phyloP scores from a whole-genome alignment of 2,329 filamentous ascomycete species.

The Colletotrichum scovillei region DNA sequence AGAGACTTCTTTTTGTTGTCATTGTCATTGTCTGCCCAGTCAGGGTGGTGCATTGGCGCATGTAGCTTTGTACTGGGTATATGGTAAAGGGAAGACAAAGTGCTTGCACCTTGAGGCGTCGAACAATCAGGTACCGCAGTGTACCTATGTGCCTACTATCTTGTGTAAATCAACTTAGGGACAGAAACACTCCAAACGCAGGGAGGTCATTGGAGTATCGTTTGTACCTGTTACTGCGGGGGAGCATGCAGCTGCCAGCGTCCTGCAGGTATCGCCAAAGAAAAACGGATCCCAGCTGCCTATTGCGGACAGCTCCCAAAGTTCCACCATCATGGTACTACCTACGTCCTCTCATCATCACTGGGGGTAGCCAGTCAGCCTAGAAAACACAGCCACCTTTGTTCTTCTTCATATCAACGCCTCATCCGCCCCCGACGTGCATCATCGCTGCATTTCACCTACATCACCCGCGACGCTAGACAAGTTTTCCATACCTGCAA shows the following conservation, averaged over 20 bases:
- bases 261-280: background rate
- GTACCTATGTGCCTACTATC: too few species aligned
- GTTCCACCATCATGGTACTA: background rate
- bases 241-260: background rate
- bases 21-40: background rate
- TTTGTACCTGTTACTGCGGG: background rate
- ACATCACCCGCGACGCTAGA: background rate
- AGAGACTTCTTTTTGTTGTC: background rate
- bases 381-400: conserved; percentile 26
- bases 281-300: conserved; percentile 3
- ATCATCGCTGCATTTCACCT: conserved; percentile 1
- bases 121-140: too few species aligned
- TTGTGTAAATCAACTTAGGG: too few species aligned
- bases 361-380: background rate
- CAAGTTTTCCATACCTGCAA: background rate
- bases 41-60: background rate
- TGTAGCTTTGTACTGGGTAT: too few species aligned
- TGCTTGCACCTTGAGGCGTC: background rate
- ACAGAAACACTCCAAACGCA: background rate
- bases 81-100: too few species aligned
- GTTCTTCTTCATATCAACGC: conserved; percentile 11
- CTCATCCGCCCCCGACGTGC: background rate
- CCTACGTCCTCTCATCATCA: background rate
- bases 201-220: background rate
- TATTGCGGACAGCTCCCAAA: conserved; percentile 26